A percentile compares a stretch with the other conserved stretches of the same genome.
phyloP scores from a whole-genome alignment of 768 basidiomycete genomes.

The Termitomyces sp. region DNA sequence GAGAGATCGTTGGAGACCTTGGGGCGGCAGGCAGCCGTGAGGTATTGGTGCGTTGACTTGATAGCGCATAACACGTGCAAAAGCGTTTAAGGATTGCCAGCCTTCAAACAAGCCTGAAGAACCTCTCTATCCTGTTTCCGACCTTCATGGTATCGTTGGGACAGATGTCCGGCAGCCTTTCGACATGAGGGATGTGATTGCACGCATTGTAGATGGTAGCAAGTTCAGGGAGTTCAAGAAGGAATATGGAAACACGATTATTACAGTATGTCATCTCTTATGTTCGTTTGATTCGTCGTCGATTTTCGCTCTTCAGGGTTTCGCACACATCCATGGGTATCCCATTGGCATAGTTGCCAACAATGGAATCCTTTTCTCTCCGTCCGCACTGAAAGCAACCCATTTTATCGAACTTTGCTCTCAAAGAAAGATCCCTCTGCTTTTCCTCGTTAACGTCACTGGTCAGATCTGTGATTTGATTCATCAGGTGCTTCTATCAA shows the following conservation, averaged over 20 bases:
- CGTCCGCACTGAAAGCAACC: slow-evolving; percentile 89
- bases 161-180: slow-evolving; percentile 85
- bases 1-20: slow-evolving; percentile 73
- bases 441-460: slow-evolving; percentile 96
- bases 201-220: slow-evolving; percentile 87
- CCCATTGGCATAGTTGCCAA: slow-evolving; percentile 91
- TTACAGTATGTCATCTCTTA: slow-evolving; percentile 53
- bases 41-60: slow-evolving; percentile 36
- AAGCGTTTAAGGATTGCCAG: slow-evolving; percentile 24
- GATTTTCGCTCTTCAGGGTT: slow-evolving; percentile 46
- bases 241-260: slow-evolving; percentile 87
- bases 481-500: not conserved
- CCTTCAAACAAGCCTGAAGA: slow-evolving; percentile 57
- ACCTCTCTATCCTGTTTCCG: slow-evolving; percentile 74
- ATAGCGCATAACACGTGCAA: not conserved
- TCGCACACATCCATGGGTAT: slow-evolving; percentile 84
- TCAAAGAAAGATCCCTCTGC: slow-evolving; percentile 80
- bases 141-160: slow-evolving; percentile 89
- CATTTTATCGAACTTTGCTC: slow-evolving; percentile 95
- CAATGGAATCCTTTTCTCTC: slow-evolving; percentile 92
- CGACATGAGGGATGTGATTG: slow-evolving; percentile 93
- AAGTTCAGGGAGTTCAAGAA: slow-evolving; percentile 94
- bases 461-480: slow-evolving; percentile 30
- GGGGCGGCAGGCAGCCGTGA: slow-evolving; percentile 54
- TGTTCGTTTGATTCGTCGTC: not conserved